Conservation (phyloP, 441 rosid genomes). For the Populus hybrid region DNA sequence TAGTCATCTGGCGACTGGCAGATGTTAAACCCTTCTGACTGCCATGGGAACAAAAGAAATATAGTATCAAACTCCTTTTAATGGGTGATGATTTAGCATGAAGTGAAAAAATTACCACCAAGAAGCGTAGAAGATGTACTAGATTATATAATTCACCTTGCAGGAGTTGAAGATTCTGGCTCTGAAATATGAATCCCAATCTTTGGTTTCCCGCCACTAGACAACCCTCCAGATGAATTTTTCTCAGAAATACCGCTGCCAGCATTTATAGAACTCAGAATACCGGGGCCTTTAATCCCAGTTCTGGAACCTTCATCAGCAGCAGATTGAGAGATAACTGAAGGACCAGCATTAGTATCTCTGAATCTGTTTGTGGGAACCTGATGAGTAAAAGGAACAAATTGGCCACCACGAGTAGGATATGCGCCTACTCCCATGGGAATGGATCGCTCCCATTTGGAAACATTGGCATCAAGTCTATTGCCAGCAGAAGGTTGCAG, state of each 20-base stretch:
- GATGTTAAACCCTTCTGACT: conserved; percentile 56
- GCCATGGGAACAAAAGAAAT: conserved; percentile 16
- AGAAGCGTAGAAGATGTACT: conserved; percentile 2
- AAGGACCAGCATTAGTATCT: conserved; percentile 51
- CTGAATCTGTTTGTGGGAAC: conserved; percentile 55
- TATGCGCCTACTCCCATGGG: conserved; percentile 34
- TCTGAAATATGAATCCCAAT: conserved; percentile 36
- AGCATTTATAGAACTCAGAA: conserved; percentile 47
- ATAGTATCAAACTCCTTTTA: background rate
- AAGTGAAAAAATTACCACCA: background rate
- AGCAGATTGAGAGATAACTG: conserved; percentile 64
- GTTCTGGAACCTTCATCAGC: conserved; percentile 99
- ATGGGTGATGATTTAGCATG: background rate
- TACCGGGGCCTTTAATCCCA: conserved; percentile 73
- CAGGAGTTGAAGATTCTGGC: conserved; percentile 55
- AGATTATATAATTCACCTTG: conserved; percentile 44
- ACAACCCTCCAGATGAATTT: conserved; percentile 32
- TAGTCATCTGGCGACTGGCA: conserved; percentile 78
- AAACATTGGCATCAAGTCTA: conserved; percentile 41
- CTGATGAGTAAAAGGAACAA: conserved; percentile 52
- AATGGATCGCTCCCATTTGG: conserved; percentile 51
- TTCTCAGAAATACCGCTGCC: conserved; percentile 35
- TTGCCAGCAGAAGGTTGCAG: conserved; percentile 46
- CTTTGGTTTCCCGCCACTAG: conserved; percentile 43
- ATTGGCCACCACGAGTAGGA: conserved; percentile 47